Evolutionary conservation across 1,284 basidiomycete species (phyloP), one percentile per base, ranked within the genome.

Genomic region (Hemileia vastatrix): DNA sequence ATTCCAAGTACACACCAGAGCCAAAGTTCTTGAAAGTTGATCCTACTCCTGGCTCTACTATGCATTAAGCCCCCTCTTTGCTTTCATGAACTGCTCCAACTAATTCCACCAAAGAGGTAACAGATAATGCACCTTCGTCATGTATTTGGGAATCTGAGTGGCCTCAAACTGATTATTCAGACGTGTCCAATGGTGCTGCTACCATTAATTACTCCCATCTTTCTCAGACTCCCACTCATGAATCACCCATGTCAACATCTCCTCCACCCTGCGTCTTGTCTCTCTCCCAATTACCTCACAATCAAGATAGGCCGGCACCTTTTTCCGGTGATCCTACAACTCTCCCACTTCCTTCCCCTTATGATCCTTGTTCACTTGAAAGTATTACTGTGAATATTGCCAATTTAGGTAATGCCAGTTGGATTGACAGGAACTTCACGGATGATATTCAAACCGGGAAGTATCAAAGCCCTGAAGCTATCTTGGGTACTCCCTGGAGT

Each of bases 321-420:
- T 75, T 73, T n/a, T 80, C 80, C 1, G 80, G 80, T 31, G 81
- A 82, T 67, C 81, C 80, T 5, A 80, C 72, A 60, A 79, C 78
- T 13, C 76, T 82, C 5, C 79, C 79, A 8, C 80, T 80, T 15
- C 80, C 80, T 1, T 77, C 79, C 66, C 79, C 80, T 0, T 82
- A 83, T 70, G 81, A 83, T 68, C 81, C 81, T 0, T 77, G 77
- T 54, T 79, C 77, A 55, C 72, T 83, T 40, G 92, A 96, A 76
- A 84, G 86, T 73, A 95, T 98, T 67, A 97, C 93, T 3, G 95
- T 98, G 67, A 97, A 98, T 81, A 97, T 98, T 75, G 94, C 94
- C 36, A 94, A 98, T 80, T 78, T 98, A 59, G 94, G 92, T 19
- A 95, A 96, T 76, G 89, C 88, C 21, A 89, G 88, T 23, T 86